Evolutionary conservation across 2,329 filamentous ascomycete genomes (phyloP).

Genomic region (Alternaria brassicicola): DNA sequence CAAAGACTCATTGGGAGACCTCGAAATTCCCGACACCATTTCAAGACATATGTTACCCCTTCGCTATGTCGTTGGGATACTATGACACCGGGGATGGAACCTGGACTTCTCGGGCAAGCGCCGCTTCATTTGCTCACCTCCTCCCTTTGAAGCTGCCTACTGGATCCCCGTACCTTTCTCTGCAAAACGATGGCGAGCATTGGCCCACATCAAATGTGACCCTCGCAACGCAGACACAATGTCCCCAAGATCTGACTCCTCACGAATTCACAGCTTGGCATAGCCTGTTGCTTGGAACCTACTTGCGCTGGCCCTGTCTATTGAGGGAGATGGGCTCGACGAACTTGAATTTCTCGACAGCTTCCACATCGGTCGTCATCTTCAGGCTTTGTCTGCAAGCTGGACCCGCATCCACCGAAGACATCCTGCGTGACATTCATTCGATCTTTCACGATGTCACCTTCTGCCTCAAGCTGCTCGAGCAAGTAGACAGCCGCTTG

Average conservation of each 20-base stretch:
- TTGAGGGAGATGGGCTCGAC: conserved; percentile 57
- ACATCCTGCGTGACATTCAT: conserved; percentile 55
- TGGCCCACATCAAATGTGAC: conserved; percentile 59
- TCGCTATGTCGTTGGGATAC: too few species aligned
- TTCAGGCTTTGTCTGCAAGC: conserved; percentile 60
- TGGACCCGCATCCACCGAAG: conserved; percentile 54
- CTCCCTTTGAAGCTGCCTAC: too few species aligned
- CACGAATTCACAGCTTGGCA: conserved; percentile 62
- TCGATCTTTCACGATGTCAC: conserved; percentile 53
- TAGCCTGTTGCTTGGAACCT: conserved; percentile 52
- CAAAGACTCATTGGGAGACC: too few species aligned
- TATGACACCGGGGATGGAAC: too few species aligned
- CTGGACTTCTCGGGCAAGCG: too few species aligned
- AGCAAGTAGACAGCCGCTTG: conserved; percentile 55
- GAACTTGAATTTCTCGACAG: conserved; percentile 64
- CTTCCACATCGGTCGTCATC: conserved; percentile 57
- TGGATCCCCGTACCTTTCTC: conserved; percentile 22
- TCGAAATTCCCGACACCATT: too few species aligned
- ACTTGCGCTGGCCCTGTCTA: conserved; percentile 55
- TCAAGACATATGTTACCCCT: too few species aligned
- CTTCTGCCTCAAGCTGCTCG: conserved; percentile 57
- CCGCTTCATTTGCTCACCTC: too few species aligned
- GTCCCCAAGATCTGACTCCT: conserved; percentile 52
- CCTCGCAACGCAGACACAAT: conserved; percentile 56
- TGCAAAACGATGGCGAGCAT: conserved; percentile 23